A percentile compares a stretch with the other conserved stretches of the same genome.
phyloP scores from a whole-genome alignment of 768 basidiomycete species.

The Lactifluus subvellereus region DNA sequence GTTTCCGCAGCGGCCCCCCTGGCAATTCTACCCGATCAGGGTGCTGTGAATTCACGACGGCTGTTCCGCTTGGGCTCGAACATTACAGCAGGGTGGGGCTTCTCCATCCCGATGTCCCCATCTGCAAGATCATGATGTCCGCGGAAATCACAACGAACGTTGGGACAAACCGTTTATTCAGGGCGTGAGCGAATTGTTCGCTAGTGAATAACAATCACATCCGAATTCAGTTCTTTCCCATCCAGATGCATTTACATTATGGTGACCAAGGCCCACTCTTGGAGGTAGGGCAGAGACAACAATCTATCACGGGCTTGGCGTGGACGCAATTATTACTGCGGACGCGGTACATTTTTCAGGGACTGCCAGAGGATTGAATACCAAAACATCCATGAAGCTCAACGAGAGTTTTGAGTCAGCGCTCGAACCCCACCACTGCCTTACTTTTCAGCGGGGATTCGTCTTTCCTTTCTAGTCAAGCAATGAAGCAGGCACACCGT shows the following conservation, averaged over 20 bases:
- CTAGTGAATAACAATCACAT: not conserved
- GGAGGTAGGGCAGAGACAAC: not conserved
- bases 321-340: not conserved
- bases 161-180: not conserved
- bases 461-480: not conserved
- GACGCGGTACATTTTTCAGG: not conserved
- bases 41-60: not conserved
- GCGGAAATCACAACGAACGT: conserved; percentile 1
- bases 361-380: not conserved
- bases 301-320: not conserved
- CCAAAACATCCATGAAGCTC: not conserved
- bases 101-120: not conserved
- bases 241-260: not conserved
- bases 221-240: not conserved
- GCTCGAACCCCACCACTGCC: no score
- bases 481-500: not conserved
- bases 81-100: not conserved
- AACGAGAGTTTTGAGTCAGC: not conserved
- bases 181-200: not conserved
- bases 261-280: not conserved
- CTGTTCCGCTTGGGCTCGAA: not conserved
- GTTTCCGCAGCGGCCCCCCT: not conserved
- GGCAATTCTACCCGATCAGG: not conserved
- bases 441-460: not conserved
- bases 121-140: conserved; percentile 1